Base-by-base conservation (phyloP, 2,329 filamentous ascomycete species). In the Fusarium fracticaudum region DNA sequence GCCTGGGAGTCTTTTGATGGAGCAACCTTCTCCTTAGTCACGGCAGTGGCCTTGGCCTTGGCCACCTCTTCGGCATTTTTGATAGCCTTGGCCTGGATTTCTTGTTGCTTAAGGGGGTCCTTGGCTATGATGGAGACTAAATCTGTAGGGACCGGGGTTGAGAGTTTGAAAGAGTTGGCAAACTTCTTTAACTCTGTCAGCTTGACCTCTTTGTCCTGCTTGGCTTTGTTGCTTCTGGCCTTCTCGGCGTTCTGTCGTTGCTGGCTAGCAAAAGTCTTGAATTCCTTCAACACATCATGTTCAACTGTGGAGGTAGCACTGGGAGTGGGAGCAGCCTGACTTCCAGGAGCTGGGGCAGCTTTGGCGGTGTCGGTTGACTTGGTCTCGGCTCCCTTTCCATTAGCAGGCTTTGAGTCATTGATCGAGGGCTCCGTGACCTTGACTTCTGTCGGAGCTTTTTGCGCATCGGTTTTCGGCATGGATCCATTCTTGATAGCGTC, bases 181-280 rank as follows among this genome's bases (percentile, higher is more conserved):
- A 99, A 99, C 80, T 96, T 98, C 87, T 96, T 97, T 66, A 99
- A 85, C 83, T 99, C 96, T 68, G 94, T 97, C 71, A 99, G 83
- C 83, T 97, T 98, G 74, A 96, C 91, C 75, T 95, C 94, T 81
- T 97, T 97, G 81, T 98, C 96, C 67, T 87, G 88, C 80, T 88
- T 90, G 15, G 87, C 87, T 80, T 91, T 92, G 76, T 83, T 88
- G 71, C 81, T 85, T 51, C 90, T 86, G 44, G 82, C 85, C 77
- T 90, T 89, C 77, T 91, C 89, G 11, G 87, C 87, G 67, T 86
- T 87, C 64, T 84, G 84, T 64, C 88, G 86, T 79, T 91, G 86
- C 67, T 86, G 86, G 31, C 83, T 86, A 26, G 90, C 91, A 80
- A 93, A 93, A 14, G 83, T 85, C 80, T 90, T 92, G 81, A 93